phyloP scores from a whole-genome alignment of 2,329 filamentous ascomycete species.

The Microdochium trichocladiopsis region DNA sequence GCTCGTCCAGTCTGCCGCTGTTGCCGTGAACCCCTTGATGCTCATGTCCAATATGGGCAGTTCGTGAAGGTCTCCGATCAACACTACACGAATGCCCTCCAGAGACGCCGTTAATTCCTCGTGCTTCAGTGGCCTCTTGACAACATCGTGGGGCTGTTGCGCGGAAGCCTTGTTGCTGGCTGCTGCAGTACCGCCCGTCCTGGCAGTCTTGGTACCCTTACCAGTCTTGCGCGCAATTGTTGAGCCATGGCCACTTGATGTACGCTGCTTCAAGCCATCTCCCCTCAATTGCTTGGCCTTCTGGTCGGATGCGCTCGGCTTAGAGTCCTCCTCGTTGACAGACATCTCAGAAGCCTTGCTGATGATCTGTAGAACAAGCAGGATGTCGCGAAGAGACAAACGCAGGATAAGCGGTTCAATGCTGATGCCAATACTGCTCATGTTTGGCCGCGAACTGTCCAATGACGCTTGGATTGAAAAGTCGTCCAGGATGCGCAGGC shows the following conservation, averaged over 20 bases:
- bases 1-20: constrained; percentile 86
- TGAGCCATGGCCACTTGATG: constrained; percentile 49
- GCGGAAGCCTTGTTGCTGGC: constrained; percentile 7
- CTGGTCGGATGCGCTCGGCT: constrained; percentile 36
- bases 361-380: constrained; percentile 88
- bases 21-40: constrained; percentile 80
- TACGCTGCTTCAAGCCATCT: constrained; percentile 43
- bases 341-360: constrained; percentile 86
- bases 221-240: constrained; percentile 35
- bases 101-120: constrained; percentile 84
- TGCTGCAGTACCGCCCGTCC: constrained; percentile 15
- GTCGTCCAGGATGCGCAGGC: constrained; percentile 89
- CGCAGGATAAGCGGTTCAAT: constrained; percentile 87
- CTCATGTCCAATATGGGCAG: constrained; percentile 91
- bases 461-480: constrained; percentile 89
- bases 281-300: constrained; percentile 48
- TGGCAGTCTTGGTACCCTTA: constrained; percentile 26
- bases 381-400: constrained; percentile 86
- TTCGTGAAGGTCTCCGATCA: constrained; percentile 95
- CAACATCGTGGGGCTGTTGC: constrained; percentile 22
- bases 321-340: constrained; percentile 45
- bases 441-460: constrained; percentile 56
- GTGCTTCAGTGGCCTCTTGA: constrained; percentile 24
- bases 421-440: constrained; percentile 77
- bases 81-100: constrained; percentile 81